Evolutionary conservation across 1,284 basidiomycete genomes (phyloP).

Genomic region (Tilletiopsis washingtonensis): DNA sequence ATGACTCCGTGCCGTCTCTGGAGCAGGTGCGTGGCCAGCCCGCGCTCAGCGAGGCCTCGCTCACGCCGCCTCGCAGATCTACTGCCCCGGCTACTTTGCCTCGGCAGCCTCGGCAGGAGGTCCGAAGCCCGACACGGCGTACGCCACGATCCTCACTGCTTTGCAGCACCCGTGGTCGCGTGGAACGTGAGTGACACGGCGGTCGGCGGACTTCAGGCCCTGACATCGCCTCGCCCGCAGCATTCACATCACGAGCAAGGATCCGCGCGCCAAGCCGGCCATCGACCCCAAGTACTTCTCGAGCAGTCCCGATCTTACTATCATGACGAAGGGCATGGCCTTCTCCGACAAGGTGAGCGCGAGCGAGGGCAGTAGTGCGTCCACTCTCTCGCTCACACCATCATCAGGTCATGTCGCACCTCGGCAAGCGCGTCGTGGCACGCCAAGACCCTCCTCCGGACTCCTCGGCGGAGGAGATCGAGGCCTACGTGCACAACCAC

Average conservation of each 20-base stretch:
- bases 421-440: too few species aligned
- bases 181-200: too few species aligned
- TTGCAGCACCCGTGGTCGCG: slow-evolving; percentile 31
- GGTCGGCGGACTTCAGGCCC: too few species aligned
- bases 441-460: too few species aligned
- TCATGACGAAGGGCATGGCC: slow-evolving; percentile 9
- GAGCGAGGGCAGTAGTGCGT: too few species aligned
- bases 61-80: too few species aligned
- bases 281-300: slow-evolving; percentile 39
- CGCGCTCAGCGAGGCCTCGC: too few species aligned
- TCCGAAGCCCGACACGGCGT: slow-evolving; percentile 21
- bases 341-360: neutral
- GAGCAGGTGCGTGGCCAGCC: slow-evolving; percentile 8
- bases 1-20: slow-evolving; percentile 19
- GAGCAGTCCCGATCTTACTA: slow-evolving; percentile 28
- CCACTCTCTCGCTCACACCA: too few species aligned
- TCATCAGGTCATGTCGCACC: too few species aligned
- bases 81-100: slow-evolving; percentile 38
- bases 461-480: too few species aligned
- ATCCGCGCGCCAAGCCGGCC: slow-evolving; percentile 23
- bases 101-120: slow-evolving; percentile 18
- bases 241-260: slow-evolving; percentile 21
- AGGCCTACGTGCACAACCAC: too few species aligned
- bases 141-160: slow-evolving; percentile 27
- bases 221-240: too few species aligned